A percentile compares a stretch with the other conserved stretches of the same genome.
phyloP scores from a whole-genome alignment of 208 protist species.

The Wallacemonas collosoma region DNA sequence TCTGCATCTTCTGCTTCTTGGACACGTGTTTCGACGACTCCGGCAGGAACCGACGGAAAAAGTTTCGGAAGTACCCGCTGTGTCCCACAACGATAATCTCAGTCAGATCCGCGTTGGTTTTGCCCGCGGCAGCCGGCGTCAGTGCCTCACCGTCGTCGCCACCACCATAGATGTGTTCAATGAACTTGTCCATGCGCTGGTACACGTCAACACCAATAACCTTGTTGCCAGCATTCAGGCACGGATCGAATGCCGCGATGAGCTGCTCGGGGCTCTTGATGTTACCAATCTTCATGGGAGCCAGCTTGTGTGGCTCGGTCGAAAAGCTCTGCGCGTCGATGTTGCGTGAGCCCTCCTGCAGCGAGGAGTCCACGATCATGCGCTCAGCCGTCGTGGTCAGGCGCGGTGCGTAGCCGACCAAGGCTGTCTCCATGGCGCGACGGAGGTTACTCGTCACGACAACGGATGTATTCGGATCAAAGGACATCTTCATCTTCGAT shows the following conservation, averaged over 20 bases:
- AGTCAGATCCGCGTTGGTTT: slow-evolving; percentile 62
- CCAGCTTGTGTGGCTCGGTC: slow-evolving; percentile 70
- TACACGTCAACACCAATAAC: slow-evolving; percentile 70
- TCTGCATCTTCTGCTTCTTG: slow-evolving; percentile 87
- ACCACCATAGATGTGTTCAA: slow-evolving; percentile 72
- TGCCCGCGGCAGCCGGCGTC: slow-evolving; percentile 23
- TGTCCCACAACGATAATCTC: slow-evolving; percentile 93
- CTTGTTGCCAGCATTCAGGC: slow-evolving; percentile 80
- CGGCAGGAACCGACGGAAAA: slow-evolving; percentile 90
- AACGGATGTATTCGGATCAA: slow-evolving; percentile 63
- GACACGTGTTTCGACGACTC: slow-evolving; percentile 58
- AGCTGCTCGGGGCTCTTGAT: slow-evolving; percentile 50
- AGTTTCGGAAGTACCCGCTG: slow-evolving; percentile 88
- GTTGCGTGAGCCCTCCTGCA: slow-evolving; percentile 92
- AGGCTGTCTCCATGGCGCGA: slow-evolving; percentile 85
- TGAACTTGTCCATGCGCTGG: slow-evolving; percentile 80
- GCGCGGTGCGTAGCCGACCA: slow-evolving; percentile 64
- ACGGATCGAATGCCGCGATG: slow-evolving; percentile 51
- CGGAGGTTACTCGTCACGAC: slow-evolving; percentile 87
- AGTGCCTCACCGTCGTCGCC: slow-evolving; percentile 26
- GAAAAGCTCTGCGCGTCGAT: slow-evolving; percentile 91
- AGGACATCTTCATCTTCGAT: slow-evolving; percentile 62
- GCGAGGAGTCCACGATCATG: slow-evolving; percentile 81
- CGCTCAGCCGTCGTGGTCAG: slow-evolving; percentile 65
- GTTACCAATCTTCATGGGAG: slow-evolving; percentile 53